Conservation (phyloP, 2,329 filamentous ascomycete species). For the Aureobasidium leucospermi region DNA sequence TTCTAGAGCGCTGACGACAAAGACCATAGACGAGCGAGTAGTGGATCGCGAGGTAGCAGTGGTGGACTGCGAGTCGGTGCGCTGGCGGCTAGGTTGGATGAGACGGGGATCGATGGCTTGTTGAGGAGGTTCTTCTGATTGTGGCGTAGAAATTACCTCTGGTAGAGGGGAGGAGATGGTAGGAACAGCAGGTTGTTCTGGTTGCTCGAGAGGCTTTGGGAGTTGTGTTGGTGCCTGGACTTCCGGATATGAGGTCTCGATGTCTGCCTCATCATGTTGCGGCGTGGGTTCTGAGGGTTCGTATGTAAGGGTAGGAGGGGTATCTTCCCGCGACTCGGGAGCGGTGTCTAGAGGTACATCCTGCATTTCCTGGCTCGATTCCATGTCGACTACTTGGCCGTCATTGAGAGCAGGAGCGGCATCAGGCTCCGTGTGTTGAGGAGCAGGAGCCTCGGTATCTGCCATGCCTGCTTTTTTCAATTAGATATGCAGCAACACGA, state of each 20-base stretch:
- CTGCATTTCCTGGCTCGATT: conserved; percentile 9
- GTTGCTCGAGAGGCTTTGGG: background rate
- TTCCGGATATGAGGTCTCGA: background rate
- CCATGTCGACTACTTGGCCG: background rate
- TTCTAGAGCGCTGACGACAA: conserved; percentile 89
- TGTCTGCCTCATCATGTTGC: background rate
- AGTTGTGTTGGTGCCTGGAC: background rate
- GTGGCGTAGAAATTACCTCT: background rate
- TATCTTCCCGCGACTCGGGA: background rate
- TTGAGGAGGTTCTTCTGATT: background rate
- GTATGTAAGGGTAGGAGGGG: background rate
- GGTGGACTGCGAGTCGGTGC: conserved; percentile 56
- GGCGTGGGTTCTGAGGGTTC: background rate
- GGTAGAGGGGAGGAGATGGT: background rate
- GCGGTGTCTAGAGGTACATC: conserved; percentile 1
- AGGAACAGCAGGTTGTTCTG: background rate
- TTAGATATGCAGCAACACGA: background rate
- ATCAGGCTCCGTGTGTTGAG: conserved; percentile 2
- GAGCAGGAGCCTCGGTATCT: conserved; percentile 14
- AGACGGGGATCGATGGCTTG: background rate
- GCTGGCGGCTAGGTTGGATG: conserved; percentile 29
- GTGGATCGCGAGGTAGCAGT: conserved; percentile 43
- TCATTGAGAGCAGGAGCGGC: background rate
- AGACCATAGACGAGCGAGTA: conserved; percentile 87
- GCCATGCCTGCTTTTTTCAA: conserved; percentile 13